A percentile compares a stretch with the other conserved stretches of the same genome.
Evolutionary conservation across 2,329 filamentous ascomycete genomes (phyloP).

Genomic region (Clonostachys chloroleuca): DNA sequence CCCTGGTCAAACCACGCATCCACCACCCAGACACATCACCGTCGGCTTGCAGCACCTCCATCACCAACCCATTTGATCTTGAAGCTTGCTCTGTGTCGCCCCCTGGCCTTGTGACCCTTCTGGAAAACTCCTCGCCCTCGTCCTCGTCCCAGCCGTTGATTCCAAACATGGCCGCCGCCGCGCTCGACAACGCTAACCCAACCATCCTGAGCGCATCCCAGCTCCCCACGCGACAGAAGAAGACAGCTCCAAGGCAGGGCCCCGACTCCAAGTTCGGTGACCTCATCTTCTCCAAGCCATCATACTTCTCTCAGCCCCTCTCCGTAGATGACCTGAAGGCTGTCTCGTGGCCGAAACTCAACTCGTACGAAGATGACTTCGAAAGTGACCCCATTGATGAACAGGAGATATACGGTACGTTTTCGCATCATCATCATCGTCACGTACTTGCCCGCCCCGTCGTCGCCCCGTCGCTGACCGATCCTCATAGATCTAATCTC

Average conservation of each 20-base stretch:
- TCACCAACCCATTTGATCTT: too few species aligned
- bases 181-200: slow-evolving; percentile 78
- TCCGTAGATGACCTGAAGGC: slow-evolving; percentile 21
- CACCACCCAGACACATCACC: too few species aligned
- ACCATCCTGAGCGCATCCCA: slow-evolving; percentile 86
- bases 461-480: neutral
- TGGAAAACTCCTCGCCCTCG: neutral
- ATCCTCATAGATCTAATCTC: slow-evolving; percentile 73
- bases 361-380: slow-evolving; percentile 37
- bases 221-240: slow-evolving; percentile 70
- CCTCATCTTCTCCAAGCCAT: slow-evolving; percentile 39
- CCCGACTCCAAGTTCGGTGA: slow-evolving; percentile 42
- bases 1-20: too few species aligned
- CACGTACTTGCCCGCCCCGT: slow-evolving; percentile 3
- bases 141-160: too few species aligned
- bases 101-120: too few species aligned
- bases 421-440: neutral
- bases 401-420: slow-evolving; percentile 88
- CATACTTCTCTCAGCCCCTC: slow-evolving; percentile 35
- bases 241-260: slow-evolving; percentile 37
- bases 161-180: slow-evolving; percentile 13
- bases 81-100: too few species aligned
- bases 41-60: too few species aligned
- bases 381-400: slow-evolving; percentile 84
- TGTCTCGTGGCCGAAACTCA: slow-evolving; percentile 16